phyloP scores from a whole-genome alignment of 805 yeast genomes.

The Komagataella ulmi region DNA sequence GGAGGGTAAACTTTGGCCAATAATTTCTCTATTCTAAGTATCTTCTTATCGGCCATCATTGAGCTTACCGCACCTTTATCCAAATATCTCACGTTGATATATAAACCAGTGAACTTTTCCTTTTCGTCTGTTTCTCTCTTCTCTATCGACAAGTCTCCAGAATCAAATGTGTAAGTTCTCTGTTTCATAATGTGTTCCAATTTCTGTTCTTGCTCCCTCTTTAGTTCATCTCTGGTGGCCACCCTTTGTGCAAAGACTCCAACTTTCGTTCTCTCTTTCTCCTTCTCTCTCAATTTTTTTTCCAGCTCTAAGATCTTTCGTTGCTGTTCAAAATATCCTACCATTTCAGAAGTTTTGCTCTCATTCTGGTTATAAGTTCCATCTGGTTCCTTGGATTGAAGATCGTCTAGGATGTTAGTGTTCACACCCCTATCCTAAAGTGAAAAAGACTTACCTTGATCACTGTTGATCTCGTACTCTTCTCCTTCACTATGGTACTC shows the following conservation, averaged over 20 bases:
- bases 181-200: not conserved
- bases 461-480: not conserved
- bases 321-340: not conserved
- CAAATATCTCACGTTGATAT: slow-evolving; percentile 33
- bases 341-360: not conserved
- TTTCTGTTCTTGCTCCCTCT: not conserved
- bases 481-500: not conserved
- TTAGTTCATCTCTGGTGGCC: not conserved
- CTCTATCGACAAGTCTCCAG: not conserved
- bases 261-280: not conserved
- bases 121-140: slow-evolving; percentile 17
- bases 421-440: not conserved
- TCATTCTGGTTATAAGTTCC: not conserved
- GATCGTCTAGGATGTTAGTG: not conserved
- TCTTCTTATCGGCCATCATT: slow-evolving; percentile 33
- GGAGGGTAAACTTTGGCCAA: slow-evolving; percentile 62
- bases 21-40: slow-evolving; percentile 43
- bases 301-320: not conserved
- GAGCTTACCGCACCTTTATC: slow-evolving; percentile 18
- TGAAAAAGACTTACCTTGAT: not conserved
- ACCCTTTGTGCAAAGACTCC: not conserved
- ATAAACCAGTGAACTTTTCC: slow-evolving; percentile 32
- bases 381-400: not conserved
- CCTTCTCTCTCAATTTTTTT: not conserved
- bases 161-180: not conserved